These are phyloP conservation scores for Uncinocarpus reesii DNA, from an alignment of 2,329 filamentous ascomycete genomes.

Conservation along the genomic window DNA sequence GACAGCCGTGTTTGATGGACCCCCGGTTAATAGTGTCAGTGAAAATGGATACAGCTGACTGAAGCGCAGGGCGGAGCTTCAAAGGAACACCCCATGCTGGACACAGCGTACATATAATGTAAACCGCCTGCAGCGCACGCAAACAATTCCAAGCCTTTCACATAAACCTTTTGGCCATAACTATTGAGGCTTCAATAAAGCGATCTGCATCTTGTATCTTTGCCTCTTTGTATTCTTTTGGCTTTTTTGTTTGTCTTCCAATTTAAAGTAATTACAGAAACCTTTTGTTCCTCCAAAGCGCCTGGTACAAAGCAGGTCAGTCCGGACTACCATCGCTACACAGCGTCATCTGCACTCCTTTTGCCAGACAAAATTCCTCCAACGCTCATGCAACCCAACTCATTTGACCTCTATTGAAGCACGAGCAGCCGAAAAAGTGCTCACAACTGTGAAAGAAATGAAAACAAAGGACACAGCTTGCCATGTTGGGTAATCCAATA, in stretches of 20 bases:
- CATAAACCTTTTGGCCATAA: too few species aligned
- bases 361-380: neutral
- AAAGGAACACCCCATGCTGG: too few species aligned
- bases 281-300: too few species aligned
- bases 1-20: neutral
- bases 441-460: neutral
- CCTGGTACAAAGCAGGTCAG: neutral
- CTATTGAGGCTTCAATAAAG: too few species aligned
- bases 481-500: neutral
- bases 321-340: constrained; percentile 1
- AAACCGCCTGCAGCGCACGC: too few species aligned
- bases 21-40: neutral
- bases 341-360: neutral
- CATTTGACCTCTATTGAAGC: neutral
- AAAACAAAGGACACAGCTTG: neutral
- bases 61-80: neutral
- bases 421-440: neutral
- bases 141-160: too few species aligned
- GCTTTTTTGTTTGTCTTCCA: too few species aligned
- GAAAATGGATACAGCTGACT: neutral
- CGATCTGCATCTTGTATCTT: too few species aligned
- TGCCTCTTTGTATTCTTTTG: too few species aligned
- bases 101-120: too few species aligned
- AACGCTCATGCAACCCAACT: neutral
- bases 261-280: too few species aligned